Base-by-base conservation (phyloP, 2,329 filamentous ascomycete species). In the Colletotrichum sp. region DNA sequence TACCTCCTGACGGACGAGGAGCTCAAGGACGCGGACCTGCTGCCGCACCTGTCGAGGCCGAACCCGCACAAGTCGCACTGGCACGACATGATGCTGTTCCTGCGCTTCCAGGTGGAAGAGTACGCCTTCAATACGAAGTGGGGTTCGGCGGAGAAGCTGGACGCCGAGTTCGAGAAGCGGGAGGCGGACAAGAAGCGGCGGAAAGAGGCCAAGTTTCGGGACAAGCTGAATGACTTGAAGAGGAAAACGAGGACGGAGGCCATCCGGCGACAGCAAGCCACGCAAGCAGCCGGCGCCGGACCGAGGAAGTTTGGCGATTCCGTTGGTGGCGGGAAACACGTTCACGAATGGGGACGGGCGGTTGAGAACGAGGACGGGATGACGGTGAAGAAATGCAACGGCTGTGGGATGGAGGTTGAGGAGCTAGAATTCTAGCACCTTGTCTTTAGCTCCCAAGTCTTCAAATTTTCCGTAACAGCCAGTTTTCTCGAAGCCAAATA, bases 31-130 rank as follows among this genome's bases (percentile, higher is more conserved):
- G 91, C 92, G 73, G 94, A 96, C 18, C 88, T 99, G 2, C 89
- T 99, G 1, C 96, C 96, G 0, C 96, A 98, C 83, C 89, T 99
- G 10, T 94, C 95, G 70, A 93, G 93, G 39, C 96, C 97, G 2
- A 99, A 99, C 81, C 97, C 97, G 1, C 97, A 98, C 86, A 98
- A 98, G 84, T 93, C 94, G 0, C 96, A 96, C 75, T 99, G 96
- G 95, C 96, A 98, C 84, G 95, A 98, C 87, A 99, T 99, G 97
- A 98, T 98, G 93, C 90, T 99, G 4, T 99, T 97, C 83, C 89
- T 99, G 26, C 94, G 97, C 1, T 98, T 92, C 76, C 97, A 99
- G 82, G 95, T 99, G 3, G 97, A 99, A 82, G 95, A 96, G 72
- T 98, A 98, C 82, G 97, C 96, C 0, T 93, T 99, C 80, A 92